phyloP scores from a whole-genome alignment of 306 rosid species.

The Begonia fuchsioides region DNA sequence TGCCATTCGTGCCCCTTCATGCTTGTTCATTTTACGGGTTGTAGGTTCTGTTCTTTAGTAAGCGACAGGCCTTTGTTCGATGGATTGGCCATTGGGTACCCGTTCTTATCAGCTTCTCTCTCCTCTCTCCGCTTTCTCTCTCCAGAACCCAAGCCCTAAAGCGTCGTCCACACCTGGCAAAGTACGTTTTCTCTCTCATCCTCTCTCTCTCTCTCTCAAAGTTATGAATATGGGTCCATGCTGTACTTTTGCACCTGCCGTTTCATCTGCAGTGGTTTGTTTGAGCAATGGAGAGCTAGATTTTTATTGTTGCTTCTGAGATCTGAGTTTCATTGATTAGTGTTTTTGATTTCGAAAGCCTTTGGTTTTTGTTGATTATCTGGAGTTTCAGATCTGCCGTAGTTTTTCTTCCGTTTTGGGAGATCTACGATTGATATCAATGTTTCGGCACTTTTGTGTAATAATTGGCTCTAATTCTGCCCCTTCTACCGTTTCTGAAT shows the following conservation, averaged over 20 bases:
- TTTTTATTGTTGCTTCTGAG: neutral
- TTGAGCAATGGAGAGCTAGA: conserved; percentile 5
- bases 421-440: neutral
- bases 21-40: too few species aligned
- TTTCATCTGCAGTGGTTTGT: conserved; percentile 29
- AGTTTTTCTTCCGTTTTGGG: neutral
- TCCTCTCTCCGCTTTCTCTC: conserved; percentile 15
- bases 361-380: too few species aligned
- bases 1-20: too few species aligned
- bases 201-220: conserved; percentile 19
- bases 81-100: too few species aligned
- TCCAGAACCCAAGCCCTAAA: too few species aligned
- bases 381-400: too few species aligned
- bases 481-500: too few species aligned
- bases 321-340: conserved; percentile 3
- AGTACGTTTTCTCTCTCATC: conserved; percentile 66
- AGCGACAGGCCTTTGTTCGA: conserved; percentile 14
- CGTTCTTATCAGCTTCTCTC: conserved; percentile 15
- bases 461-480: too few species aligned
- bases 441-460: too few species aligned
- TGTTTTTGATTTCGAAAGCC: too few species aligned
- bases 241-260: conserved; percentile 41
- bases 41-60: neutral
- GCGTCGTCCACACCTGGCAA: conserved; percentile 97
- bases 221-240: conserved; percentile 81